Conservation (phyloP, 1,284 basidiomycete genomes). For the Tilletiopsis washingtonensis region DNA sequence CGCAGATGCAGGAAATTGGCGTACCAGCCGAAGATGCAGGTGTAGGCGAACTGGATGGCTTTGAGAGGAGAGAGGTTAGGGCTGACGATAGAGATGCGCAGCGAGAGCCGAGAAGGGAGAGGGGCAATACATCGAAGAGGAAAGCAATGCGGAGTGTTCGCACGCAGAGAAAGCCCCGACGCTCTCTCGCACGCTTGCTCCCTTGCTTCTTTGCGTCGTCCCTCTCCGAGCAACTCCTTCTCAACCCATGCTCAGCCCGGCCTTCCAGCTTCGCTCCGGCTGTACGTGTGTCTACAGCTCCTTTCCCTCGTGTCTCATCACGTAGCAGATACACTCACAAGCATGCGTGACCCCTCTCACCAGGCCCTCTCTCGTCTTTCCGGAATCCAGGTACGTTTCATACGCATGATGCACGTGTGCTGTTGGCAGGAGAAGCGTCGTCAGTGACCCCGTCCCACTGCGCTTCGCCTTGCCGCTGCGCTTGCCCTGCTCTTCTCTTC, state of each 20-base stretch:
- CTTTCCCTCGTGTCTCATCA: too few relatives aligned
- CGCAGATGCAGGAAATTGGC: constrained; percentile 76
- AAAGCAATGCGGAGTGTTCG: too few relatives aligned
- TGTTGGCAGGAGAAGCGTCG: not conserved
- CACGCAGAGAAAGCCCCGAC: too few relatives aligned
- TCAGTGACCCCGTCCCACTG: not conserved
- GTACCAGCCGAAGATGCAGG: constrained; percentile 83
- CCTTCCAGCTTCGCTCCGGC: too few relatives aligned
- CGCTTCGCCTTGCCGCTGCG: not conserved
- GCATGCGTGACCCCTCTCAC: constrained; percentile 57
- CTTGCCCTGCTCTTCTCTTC: not conserved
- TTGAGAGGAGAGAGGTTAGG: too few relatives aligned
- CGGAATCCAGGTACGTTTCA: constrained; percentile 62
- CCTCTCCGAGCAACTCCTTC: too few relatives aligned
- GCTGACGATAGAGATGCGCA: too few relatives aligned
- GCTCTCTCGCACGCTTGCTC: too few relatives aligned
- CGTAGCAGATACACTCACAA: too few relatives aligned
- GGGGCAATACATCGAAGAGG: constrained; percentile 44
- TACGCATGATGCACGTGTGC: constrained; percentile 88
- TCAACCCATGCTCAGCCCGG: too few relatives aligned
- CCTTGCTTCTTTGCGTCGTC: too few relatives aligned
- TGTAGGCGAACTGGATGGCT: constrained; percentile 80
- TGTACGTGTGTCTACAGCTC: too few relatives aligned
- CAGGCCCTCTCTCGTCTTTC: constrained; percentile 53
- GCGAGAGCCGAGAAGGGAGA: constrained; percentile 1